Evolutionary conservation across 768 basidiomycete species (phyloP), one percentile per base, ranked within the genome.

Genomic region (Daedaleopsis nitida): DNA sequence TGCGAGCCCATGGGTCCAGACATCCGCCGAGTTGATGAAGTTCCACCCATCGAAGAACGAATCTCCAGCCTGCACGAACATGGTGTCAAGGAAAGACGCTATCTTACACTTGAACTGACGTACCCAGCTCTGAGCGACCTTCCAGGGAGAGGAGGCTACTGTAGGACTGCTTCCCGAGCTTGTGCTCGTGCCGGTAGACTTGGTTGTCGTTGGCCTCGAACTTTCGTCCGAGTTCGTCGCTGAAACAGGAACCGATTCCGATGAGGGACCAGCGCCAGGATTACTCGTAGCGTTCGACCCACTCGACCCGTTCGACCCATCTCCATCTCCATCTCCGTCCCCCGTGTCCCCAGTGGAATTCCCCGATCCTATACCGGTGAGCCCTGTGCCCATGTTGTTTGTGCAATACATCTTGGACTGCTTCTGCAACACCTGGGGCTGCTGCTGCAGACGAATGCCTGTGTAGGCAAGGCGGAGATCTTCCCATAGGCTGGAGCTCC

Each of bases 41-140:
- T 83, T 70, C 89, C 89, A 96, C 50, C 86, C 88, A 69, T 90
- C 77, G 63, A 95, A 96, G 78, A 97, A 97, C 44, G 78, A 80
- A 51, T 75, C 77, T 19, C 92, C 94, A 52, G 80, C 73, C 86
- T 87, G 69, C 57, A 65, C 56, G 53, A 43, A 27, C 43, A 42
- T 42, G 7, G 7, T 45, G 59, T 56, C 69, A 65, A 49, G 45
- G 19, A 43, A 49, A 32, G 51, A 32, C 27, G 27, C 27, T 32
- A 32, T 37, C 32, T 5, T 4, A 42, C 14, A 38, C 14, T 21
- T 16, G 27, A 32, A 7, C 13, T 42, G 39, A 80, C 83, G 62
- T 68, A 86, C 86, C 73, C 88, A 86, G 16, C 77, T 77, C 65
- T 86, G 81, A 17, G 77, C 74, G 51, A 89, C 75, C 56, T 83